phyloP scores from a whole-genome alignment of 1,139 yeast genomes.

The Zygosaccharomyces sapae region DNA sequence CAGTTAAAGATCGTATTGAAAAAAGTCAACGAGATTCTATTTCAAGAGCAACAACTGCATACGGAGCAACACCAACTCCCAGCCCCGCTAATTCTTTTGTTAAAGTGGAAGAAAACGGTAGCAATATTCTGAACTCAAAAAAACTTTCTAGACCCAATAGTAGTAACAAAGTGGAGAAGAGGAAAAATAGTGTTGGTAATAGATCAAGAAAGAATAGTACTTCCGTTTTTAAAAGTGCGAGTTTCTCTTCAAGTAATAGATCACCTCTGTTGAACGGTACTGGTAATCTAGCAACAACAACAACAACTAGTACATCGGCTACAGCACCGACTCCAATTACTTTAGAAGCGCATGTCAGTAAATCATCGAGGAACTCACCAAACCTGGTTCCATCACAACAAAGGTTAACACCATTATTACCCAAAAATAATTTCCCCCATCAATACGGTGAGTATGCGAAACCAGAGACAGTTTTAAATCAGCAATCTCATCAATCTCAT shows the following conservation, averaged over 20 bases:
- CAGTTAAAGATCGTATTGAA: slow-evolving; percentile 10
- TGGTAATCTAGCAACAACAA: neutral
- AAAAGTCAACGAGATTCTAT: slow-evolving; percentile 9
- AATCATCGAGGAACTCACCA: slow-evolving; percentile 1
- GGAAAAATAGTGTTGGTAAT: slow-evolving; percentile 5
- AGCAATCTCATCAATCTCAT: neutral
- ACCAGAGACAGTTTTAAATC: neutral
- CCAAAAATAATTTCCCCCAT: slow-evolving; percentile 3
- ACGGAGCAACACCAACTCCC: neutral
- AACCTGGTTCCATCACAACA: neutral
- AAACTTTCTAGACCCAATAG: neutral
- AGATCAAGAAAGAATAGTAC: slow-evolving; percentile 6
- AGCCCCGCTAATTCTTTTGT: neutral
- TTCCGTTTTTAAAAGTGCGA: slow-evolving; percentile 10
- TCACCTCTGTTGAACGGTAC: neutral
- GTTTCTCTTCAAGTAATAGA: slow-evolving; percentile 6
- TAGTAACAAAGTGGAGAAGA: slow-evolving; percentile 5
- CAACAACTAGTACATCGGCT: neutral
- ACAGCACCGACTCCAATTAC: neutral
- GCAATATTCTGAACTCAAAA: neutral
- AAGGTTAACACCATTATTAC: neutral
- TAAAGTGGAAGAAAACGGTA: neutral
- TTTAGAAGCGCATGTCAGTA: neutral
- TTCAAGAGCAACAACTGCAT: neutral
- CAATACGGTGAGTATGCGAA: neutral